A percentile compares a stretch with the other conserved stretches of the same genome.
These are phyloP conservation scores for Solanum appendiculatum DNA, from an alignment of 257 asterid genomes.

Conservation along the genomic window DNA sequence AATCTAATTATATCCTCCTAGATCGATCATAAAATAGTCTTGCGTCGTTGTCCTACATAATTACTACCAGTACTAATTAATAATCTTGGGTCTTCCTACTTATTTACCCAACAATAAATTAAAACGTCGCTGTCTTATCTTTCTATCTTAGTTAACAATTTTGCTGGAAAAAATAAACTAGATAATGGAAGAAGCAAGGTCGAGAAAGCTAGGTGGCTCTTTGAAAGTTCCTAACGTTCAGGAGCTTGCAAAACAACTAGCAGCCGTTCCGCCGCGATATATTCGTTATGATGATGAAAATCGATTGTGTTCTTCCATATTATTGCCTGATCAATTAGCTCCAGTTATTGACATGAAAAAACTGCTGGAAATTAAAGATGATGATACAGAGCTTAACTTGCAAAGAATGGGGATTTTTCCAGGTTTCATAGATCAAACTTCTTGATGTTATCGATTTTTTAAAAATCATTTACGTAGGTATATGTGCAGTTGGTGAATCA, in stretches of 20 bases:
- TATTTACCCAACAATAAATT: too few species aligned
- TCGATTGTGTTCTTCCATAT: not conserved
- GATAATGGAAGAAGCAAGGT: not conserved
- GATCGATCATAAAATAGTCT: too few species aligned
- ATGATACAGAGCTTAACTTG: not conserved
- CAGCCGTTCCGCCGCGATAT: not conserved
- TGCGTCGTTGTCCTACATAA: too few species aligned
- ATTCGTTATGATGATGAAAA: not conserved
- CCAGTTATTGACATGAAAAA: not conserved
- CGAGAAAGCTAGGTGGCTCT: not conserved
- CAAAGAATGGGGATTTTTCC: not conserved
- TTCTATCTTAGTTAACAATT: too few species aligned
- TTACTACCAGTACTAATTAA: too few species aligned
- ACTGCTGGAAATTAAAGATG: not conserved
- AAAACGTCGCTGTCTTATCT: too few species aligned
- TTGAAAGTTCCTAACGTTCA: not conserved
- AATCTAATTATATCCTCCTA: too few species aligned
- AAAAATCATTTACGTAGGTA: too few species aligned
- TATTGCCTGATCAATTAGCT: not conserved
- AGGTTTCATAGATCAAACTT: not conserved
- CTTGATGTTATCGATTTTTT: too few species aligned
- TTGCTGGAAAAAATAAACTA: too few species aligned
- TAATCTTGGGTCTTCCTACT: too few species aligned
- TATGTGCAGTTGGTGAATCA: slow-evolving; percentile 41
- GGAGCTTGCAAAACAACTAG: not conserved